Evolutionary conservation across 352 stramenopile genomes (phyloP).

Genomic region (Phytophthora meadii): DNA sequence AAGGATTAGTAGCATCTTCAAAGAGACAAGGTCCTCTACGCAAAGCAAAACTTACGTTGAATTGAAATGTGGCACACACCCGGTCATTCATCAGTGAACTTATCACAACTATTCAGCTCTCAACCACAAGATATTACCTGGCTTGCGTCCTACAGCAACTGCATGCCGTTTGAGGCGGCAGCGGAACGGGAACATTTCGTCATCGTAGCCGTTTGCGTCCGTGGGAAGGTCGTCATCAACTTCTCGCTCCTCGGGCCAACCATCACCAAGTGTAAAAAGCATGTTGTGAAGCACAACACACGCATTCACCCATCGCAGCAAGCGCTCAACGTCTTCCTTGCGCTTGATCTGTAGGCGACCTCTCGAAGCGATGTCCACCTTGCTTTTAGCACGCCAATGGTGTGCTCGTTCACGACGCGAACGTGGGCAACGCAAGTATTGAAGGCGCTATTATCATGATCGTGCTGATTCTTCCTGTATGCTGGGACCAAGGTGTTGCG

Average conservation of each 20-base stretch:
- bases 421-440: constrained; percentile 15
- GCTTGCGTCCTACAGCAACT: background rate
- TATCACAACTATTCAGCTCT: background rate
- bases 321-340: background rate
- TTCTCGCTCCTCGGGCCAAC: background rate
- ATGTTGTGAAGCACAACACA: constrained; percentile 9
- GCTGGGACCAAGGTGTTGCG: constrained; percentile 7
- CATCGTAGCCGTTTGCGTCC: background rate
- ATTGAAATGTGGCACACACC: too few species aligned
- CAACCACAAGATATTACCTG: background rate
- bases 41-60: too few species aligned
- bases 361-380: constrained; percentile 1
- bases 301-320: background rate
- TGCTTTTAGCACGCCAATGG: constrained; percentile 3
- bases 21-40: too few species aligned
- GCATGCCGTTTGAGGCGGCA: background rate
- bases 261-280: background rate
- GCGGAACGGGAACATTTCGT: constrained; percentile 2
- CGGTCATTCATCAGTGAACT: too few species aligned
- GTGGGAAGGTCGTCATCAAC: background rate
- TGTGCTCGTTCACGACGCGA: background rate
- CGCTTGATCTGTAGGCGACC: constrained; percentile 3
- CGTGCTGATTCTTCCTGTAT: constrained; percentile 1
- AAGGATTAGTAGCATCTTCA: too few species aligned
- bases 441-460: constrained; percentile 4